Evolutionary conservation across 257 asterid species (phyloP).

Genomic region (Apocynum venetum): DNA sequence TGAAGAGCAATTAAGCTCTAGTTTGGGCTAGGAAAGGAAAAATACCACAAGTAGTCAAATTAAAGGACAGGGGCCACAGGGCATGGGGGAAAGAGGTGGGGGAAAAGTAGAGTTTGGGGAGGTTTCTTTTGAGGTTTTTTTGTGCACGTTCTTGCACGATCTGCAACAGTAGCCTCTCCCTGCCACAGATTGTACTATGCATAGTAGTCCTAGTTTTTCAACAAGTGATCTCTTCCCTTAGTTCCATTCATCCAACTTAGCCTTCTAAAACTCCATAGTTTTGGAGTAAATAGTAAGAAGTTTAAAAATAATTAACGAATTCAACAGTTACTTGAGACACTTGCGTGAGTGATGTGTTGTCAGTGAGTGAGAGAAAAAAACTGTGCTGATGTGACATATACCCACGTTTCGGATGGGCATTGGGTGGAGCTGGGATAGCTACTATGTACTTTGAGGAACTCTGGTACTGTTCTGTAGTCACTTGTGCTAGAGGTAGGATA

Average conservation of each 20-base stretch:
- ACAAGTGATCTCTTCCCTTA: too few species aligned
- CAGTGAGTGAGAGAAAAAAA: not conserved
- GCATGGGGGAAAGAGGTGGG: not conserved
- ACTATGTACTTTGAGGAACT: not conserved
- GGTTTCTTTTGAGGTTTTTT: not conserved
- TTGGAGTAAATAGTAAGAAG: too few species aligned
- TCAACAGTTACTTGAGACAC: too few species aligned
- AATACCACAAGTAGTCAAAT: constrained; percentile 10
- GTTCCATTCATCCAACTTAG: not conserved
- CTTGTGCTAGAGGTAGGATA: too few species aligned
- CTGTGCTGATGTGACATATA: not conserved
- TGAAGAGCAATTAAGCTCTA: not conserved
- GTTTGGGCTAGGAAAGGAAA: constrained; percentile 10
- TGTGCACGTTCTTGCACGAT: constrained; percentile 28
- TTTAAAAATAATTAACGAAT: too few species aligned
- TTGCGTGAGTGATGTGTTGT: not conserved
- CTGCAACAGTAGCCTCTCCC: constrained; percentile 14
- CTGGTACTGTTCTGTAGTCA: too few species aligned
- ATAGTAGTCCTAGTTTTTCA: too few species aligned
- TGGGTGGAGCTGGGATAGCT: not conserved
- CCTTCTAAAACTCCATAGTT: not conserved
- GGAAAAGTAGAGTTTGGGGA: not conserved
- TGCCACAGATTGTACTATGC: too few species aligned
- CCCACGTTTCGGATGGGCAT: constrained; percentile 8
- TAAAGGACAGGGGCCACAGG: constrained; percentile 4